Evolutionary conservation across 2,329 filamentous ascomycete species (phyloP), one percentile per base, ranked within the genome.

Genomic region (Aspergillus awamori): DNA sequence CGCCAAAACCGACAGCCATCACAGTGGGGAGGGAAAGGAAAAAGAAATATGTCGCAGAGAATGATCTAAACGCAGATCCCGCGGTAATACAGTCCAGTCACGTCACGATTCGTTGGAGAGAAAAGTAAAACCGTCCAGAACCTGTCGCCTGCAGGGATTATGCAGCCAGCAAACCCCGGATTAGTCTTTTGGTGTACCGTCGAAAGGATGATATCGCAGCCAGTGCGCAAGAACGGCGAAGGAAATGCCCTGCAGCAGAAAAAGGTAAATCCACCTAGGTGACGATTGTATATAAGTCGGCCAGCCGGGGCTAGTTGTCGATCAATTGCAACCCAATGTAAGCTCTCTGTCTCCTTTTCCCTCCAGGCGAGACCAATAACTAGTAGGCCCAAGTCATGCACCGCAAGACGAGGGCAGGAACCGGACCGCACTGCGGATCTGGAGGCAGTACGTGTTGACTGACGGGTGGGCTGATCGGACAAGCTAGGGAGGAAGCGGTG

Each of bases 401-500:
- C 39, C 61, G 59, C 26, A 51, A 49, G 49, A n/a, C 60, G 43
- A 55, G 36, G 52, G 55, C 51, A 56, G 58, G 33, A 61, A 56
- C 52, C 58, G 51, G 43, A 51, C 47, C 43, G 43, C 48, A 33
- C 39, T 49, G 38, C 38, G 51, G 58, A 39, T 48, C 55, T 63
- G 33, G 54, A 58, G 20, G 53, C 47, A 47, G 57, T 47, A 63
- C 56, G 61, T 62, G 59, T 60, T 63, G 41, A 47, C 39, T 28
- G 52, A 61, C 58, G 54, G 52, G 63, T 65, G 63, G 63, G 58
- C 61, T 62, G 60, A 67, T 61, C 63, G 57, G 45, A 47, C 57
- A 45, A 22, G 45, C 45, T 59, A 43, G 45, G n/a, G 52, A 45
- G 47, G 48, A 61, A 65, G 63, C 65, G 65, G 65, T 67, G 65